Conservation (phyloP, 2,329 filamentous ascomycete genomes). For the Xylaria hypoxylon region DNA sequence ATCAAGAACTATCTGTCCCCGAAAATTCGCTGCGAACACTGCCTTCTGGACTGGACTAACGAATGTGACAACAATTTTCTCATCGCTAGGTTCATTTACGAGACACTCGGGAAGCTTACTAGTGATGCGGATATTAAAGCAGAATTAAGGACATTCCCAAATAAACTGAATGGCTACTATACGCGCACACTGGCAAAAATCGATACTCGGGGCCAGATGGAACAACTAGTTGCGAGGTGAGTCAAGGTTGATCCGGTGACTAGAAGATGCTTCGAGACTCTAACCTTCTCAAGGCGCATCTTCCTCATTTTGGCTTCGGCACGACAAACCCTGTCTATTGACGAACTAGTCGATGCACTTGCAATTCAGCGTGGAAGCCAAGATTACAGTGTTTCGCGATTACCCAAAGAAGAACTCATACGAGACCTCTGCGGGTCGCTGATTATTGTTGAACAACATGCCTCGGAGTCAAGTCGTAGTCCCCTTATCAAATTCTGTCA, state of each 20-base stretch:
- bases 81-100: constrained; percentile 27
- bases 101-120: constrained; percentile 31
- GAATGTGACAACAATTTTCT: constrained; percentile 35
- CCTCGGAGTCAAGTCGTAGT: neutral
- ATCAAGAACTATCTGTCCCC: constrained; percentile 27
- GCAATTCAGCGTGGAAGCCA: constrained; percentile 27
- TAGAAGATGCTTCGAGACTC: neutral
- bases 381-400: constrained; percentile 25
- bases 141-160: constrained; percentile 28
- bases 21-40: constrained; percentile 19
- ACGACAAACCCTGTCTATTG: constrained; percentile 25
- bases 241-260: neutral
- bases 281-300: constrained; percentile 30
- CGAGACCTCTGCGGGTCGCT: constrained; percentile 32
- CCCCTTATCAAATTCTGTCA: constrained; percentile 29
- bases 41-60: constrained; percentile 14
- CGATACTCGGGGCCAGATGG: constrained; percentile 17
- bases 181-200: constrained; percentile 28
- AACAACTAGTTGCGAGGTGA: constrained; percentile 32
- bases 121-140: constrained; percentile 30
- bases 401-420: constrained; percentile 33
- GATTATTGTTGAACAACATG: constrained; percentile 19
- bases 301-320: constrained; percentile 29
- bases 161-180: constrained; percentile 32
- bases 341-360: constrained; percentile 33